A percentile compares a stretch with the other conserved stretches of the same genome.
phyloP scores from a whole-genome alignment of 2,329 filamentous ascomycete genomes.

The Penicillium oxalicum region DNA sequence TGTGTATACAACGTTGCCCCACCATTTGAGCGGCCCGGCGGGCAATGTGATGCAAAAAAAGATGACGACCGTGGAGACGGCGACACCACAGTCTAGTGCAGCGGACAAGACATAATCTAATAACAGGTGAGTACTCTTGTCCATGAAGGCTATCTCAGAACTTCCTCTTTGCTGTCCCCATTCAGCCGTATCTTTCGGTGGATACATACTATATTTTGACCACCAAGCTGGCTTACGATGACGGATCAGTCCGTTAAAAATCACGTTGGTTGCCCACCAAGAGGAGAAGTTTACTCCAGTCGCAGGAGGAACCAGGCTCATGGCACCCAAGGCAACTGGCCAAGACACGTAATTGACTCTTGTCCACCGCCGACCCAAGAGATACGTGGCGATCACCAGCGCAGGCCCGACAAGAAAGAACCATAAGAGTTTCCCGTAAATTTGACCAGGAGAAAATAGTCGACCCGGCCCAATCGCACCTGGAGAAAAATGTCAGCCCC shows the following conservation, averaged over 20 bases:
- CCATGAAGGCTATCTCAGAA: neutral
- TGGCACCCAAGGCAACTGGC: conserved; percentile 62
- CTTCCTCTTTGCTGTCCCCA: neutral
- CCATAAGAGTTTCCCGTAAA: conserved; percentile 61
- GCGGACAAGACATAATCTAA: conserved; percentile 41
- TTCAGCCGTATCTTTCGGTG: too few relatives aligned
- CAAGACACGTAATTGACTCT: conserved; percentile 60
- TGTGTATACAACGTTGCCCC: conserved; percentile 37
- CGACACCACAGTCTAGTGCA: conserved; percentile 40
- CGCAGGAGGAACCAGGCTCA: conserved; percentile 60
- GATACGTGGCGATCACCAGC: conserved; percentile 55
- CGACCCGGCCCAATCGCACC: conserved; percentile 60
- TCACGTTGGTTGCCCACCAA: conserved; percentile 51
- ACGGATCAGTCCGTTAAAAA: conserved; percentile 44
- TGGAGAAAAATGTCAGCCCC: conserved; percentile 12
- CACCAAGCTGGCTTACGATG: conserved; percentile 43
- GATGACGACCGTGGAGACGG: conserved; percentile 40
- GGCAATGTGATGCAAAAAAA: conserved; percentile 43
- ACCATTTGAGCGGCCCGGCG: conserved; percentile 36
- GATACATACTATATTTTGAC: conserved; percentile 40
- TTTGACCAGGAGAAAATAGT: conserved; percentile 57
- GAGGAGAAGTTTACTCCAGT: conserved; percentile 65
- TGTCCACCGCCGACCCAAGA: conserved; percentile 55
- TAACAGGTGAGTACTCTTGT: conserved; percentile 5
- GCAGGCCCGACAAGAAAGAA: conserved; percentile 65